A percentile compares a stretch with the other conserved stretches of the same genome.
Evolutionary conservation across 1,284 basidiomycete genomes (phyloP).

Genomic region (Ganoderma resinaceum): DNA sequence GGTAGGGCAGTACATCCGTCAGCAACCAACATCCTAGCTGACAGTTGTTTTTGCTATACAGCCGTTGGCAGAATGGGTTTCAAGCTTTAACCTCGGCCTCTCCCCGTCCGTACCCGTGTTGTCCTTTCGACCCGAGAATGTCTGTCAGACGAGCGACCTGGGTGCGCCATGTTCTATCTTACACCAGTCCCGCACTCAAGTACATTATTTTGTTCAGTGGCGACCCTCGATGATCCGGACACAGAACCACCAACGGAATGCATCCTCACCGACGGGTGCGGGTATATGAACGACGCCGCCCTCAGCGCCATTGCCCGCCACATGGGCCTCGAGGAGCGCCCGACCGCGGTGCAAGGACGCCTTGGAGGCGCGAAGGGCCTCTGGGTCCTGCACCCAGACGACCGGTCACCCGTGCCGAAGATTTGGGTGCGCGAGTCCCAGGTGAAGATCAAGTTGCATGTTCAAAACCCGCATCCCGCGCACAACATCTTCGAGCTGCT

Average conservation of each 20-base stretch:
- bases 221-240: slow-evolving; percentile 29
- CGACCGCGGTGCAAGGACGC: slow-evolving; percentile 71
- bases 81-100: slow-evolving; percentile 67
- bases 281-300: slow-evolving; percentile 68
- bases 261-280: slow-evolving; percentile 76
- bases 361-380: slow-evolving; percentile 74
- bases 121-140: slow-evolving; percentile 56
- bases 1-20: slow-evolving; percentile 44
- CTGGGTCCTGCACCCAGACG: slow-evolving; percentile 65
- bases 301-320: slow-evolving; percentile 52
- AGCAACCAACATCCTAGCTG: background rate
- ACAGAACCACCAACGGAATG: slow-evolving; percentile 57
- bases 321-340: slow-evolving; percentile 49
- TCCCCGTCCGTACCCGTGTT: slow-evolving; percentile 71
- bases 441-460: slow-evolving; percentile 59
- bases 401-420: slow-evolving; percentile 48
- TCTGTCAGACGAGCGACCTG: slow-evolving; percentile 55
- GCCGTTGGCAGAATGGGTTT: slow-evolving; percentile 71
- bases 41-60: slow-evolving; percentile 35
- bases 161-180: slow-evolving; percentile 42
- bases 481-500: slow-evolving; percentile 59
- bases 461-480: slow-evolving; percentile 38
- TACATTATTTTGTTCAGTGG: slow-evolving; percentile 7
- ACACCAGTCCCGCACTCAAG: background rate
- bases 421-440: slow-evolving; percentile 79